These are phyloP conservation scores for Geotrichum armillariae DNA, from an alignment of 1,139 yeast species.

Conservation along the genomic window DNA sequence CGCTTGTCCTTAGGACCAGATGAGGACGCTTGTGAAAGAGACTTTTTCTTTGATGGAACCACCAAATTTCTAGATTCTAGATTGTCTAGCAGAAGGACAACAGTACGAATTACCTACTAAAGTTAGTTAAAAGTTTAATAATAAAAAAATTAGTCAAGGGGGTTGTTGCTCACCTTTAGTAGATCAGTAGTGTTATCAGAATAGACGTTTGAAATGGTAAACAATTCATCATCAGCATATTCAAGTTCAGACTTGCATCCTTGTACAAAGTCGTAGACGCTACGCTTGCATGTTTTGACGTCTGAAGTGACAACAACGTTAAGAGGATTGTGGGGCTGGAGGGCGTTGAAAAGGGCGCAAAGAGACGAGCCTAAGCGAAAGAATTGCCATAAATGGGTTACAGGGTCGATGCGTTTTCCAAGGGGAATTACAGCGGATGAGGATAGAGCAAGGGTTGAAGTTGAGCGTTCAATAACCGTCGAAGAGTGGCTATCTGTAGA, in stretches of 20 bases:
- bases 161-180: conserved; percentile 50
- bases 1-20: conserved; percentile 38
- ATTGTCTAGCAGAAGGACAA: conserved; percentile 57
- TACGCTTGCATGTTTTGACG: conserved; percentile 79
- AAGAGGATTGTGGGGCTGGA: conserved; percentile 41
- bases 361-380: conserved; percentile 93
- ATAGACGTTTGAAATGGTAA: conserved; percentile 88
- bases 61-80: conserved; percentile 32
- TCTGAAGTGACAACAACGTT: conserved; percentile 52
- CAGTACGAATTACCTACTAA: conserved; percentile 57
- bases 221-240: conserved; percentile 77
- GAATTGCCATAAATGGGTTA: conserved; percentile 83
- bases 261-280: conserved; percentile 84
- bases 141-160: too few species aligned
- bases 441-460: conserved; percentile 16
- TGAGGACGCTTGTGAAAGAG: conserved; percentile 2
- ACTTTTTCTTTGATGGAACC: conserved; percentile 20
- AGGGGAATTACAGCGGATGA: conserved; percentile 27
- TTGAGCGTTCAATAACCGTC: conserved; percentile 11
- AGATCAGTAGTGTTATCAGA: conserved; percentile 80
- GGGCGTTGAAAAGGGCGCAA: conserved; percentile 74
- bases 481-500: conserved; percentile 17
- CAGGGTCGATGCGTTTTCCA: conserved; percentile 66
- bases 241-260: conserved; percentile 81
- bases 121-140: conserved; percentile 3